Evolutionary conservation across 495 filamentous ascomycete species (phyloP).

Genomic region (Cercophora sp.): DNA sequence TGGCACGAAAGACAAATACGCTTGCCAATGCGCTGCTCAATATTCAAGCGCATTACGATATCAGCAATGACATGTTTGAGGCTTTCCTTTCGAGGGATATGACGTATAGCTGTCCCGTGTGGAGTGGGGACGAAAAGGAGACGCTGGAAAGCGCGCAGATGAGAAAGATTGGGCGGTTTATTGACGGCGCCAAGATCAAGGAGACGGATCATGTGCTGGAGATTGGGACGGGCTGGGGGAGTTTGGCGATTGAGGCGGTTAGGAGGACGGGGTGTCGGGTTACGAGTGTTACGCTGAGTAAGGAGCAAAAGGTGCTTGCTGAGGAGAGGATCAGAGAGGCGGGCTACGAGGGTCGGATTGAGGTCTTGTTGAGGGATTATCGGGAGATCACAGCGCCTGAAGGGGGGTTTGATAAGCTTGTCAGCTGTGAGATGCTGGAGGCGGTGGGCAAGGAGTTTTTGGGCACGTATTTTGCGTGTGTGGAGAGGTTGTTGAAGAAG

Average conservation of each 20-base stretch:
- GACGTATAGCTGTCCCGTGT: constrained; percentile 74
- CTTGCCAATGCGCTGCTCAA: constrained; percentile 61
- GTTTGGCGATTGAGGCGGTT: constrained; percentile 61
- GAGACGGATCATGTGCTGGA: constrained; percentile 62
- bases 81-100: constrained; percentile 69
- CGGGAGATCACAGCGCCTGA: constrained; percentile 49
- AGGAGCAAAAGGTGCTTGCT: constrained; percentile 58
- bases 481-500: constrained; percentile 57
- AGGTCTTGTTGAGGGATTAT: constrained; percentile 61
- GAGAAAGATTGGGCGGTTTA: constrained; percentile 59
- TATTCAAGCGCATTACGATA: constrained; percentile 68
- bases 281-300: constrained; percentile 58
- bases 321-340: constrained; percentile 53
- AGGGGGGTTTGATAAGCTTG: constrained; percentile 60
- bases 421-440: constrained; percentile 74
- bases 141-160: constrained; percentile 60
- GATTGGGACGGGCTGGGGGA: constrained; percentile 69
- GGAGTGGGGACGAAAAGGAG: constrained; percentile 46
- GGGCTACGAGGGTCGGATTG: constrained; percentile 49
- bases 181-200: constrained; percentile 57
- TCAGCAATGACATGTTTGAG: constrained; percentile 69
- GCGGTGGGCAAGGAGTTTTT: constrained; percentile 65
- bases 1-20: constrained; percentile 59
- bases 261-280: constrained; percentile 56
- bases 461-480: constrained; percentile 55